phyloP scores from a whole-genome alignment of 2,329 filamentous ascomycete genomes.

The Didymella lethalis region DNA sequence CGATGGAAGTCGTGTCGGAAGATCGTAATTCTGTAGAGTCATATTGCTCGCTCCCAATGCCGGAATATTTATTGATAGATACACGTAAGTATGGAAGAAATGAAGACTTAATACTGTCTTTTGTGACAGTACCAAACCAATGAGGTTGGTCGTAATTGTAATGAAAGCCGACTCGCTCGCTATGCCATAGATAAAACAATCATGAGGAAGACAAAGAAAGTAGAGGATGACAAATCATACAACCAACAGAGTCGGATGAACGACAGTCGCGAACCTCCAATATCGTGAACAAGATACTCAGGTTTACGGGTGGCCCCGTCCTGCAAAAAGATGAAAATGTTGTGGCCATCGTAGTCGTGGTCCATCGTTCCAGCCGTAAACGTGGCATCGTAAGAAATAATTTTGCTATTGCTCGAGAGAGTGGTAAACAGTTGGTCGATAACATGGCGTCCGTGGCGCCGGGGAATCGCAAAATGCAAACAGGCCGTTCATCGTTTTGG shows the following conservation, averaged over 20 bases:
- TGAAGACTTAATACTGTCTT: conserved; percentile 8
- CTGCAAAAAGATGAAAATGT: conserved; percentile 20
- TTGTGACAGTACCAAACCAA: conserved; percentile 18
- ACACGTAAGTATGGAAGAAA: conserved; percentile 21
- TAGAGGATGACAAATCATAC: conserved; percentile 21
- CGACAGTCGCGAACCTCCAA: conserved; percentile 6
- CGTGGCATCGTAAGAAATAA: conserved; percentile 36
- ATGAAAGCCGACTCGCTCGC: conserved; percentile 41
- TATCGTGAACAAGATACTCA: conserved; percentile 22
- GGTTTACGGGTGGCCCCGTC: conserved; percentile 14
- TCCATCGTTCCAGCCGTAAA: conserved; percentile 42
- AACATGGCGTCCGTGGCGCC: conserved; percentile 48
- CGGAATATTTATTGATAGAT: conserved; percentile 28
- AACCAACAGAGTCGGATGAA: conserved; percentile 20
- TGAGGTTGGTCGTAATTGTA: conserved; percentile 20
- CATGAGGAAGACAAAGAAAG: conserved; percentile 36
- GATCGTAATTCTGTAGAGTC: conserved; percentile 16
- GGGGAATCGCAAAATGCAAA: conserved; percentile 50
- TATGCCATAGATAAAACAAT: conserved; percentile 51
- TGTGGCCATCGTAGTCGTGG: conserved; percentile 34
- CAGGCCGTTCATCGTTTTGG: conserved; percentile 44
- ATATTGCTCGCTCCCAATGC: conserved; percentile 20
- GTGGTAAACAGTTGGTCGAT: conserved; percentile 45
- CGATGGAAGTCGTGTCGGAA: conserved; percentile 15
- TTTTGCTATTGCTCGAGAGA: conserved; percentile 33